phyloP scores from a whole-genome alignment of 129 eudicot genomes.

The Pseudognaphalium luteoalbum region DNA sequence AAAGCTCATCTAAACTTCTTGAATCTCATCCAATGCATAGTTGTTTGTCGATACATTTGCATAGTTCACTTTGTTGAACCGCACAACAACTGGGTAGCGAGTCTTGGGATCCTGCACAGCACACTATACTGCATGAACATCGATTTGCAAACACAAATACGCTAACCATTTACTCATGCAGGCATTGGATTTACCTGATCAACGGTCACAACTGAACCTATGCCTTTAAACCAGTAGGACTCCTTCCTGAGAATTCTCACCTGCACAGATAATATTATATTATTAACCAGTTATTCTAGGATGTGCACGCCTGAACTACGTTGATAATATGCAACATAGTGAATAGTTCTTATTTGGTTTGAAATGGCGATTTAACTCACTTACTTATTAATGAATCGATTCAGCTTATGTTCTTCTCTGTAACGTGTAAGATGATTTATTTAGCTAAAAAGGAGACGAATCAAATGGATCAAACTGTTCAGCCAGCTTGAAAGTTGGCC shows the following conservation, averaged over 20 bases:
- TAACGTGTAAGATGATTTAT: background rate
- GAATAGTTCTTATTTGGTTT: background rate
- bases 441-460: background rate
- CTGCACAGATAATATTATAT: slow-evolving; percentile 39
- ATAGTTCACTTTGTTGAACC: slow-evolving; percentile 95
- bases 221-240: slow-evolving; percentile 70
- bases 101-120: slow-evolving; percentile 81
- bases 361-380: background rate
- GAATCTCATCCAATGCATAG: slow-evolving; percentile 95
- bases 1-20: slow-evolving; percentile 47
- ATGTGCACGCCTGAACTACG: background rate
- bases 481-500: background rate
- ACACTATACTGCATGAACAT: slow-evolving; percentile 6
- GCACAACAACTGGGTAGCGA: slow-evolving; percentile 93
- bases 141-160: background rate
- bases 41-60: slow-evolving; percentile 99
- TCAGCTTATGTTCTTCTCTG: background rate
- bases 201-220: slow-evolving; percentile 62
- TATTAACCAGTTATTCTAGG: background rate
- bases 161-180: slow-evolving; percentile 56
- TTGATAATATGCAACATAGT: background rate
- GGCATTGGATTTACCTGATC: slow-evolving; percentile 55
- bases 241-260: slow-evolving; percentile 91
- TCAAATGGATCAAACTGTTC: background rate
- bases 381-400: background rate